Base-by-base conservation (phyloP, 768 basidiomycete genomes). In the Nidularia pulvinata region DNA sequence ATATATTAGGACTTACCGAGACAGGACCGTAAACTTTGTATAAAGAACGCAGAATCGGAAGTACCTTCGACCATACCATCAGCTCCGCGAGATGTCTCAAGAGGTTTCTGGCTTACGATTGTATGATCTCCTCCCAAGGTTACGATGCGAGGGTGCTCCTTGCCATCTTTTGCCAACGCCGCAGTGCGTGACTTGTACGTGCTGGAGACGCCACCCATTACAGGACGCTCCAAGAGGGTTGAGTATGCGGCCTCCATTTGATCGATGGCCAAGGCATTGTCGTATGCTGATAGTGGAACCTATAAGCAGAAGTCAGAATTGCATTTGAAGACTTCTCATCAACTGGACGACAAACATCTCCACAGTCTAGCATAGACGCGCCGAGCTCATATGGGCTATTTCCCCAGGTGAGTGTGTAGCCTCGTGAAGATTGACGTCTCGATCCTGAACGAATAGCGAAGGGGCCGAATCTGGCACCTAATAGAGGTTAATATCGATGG, bases 61-160 rank as follows among this genome's bases (percentile, higher is more conserved):
- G 77, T 7, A 82, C 75, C 73, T 75, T 33, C 6, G 25, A 30
- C 25, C 25, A 30, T 30, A 30, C 25, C 25, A 30, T 30, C 4
- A 30, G 25, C 25, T 30, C 25, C 2, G 25, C 25, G 25, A 30
- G 25, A 30, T 30, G 4, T 30, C 25, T 30, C 25, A 30, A 30
- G 25, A 30, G 25, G 25, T 30, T 30, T 30, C 7, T 75, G 60
- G 57, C 61, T 47, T 47, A 82, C 86, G 51, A 89, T 83, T 5
- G 86, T 86, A 65, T 89, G 88, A 60, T 90, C 89, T 1, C 89
- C 88, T 1, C 89, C 88, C 7, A 85, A 64, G 60, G 82, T 79
- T 50, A 90, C 61, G 13, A 90, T 77, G 33, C 83, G 71, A 1
- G 89, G 88, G 60, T 88, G 86, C 56, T 80, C 78, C 51, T 72